Evolutionary conservation across 2,329 filamentous ascomycete genomes (phyloP), one percentile per base, ranked within the genome.

Genomic region (Fusarium compactum): DNA sequence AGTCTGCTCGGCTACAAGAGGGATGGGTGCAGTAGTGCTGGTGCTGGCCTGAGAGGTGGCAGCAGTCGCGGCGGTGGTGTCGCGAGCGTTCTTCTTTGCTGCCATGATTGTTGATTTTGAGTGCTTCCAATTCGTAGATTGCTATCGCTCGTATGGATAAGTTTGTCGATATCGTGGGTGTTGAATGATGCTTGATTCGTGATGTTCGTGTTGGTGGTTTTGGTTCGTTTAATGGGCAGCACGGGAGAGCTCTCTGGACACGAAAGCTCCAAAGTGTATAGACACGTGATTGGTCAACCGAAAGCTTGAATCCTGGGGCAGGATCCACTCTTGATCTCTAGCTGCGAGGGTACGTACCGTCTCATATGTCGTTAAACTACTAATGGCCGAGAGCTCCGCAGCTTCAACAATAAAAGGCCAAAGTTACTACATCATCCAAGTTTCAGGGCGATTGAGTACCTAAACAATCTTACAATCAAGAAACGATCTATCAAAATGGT

Each of bases 81-180:
- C 78, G 73, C 76, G 78, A 51, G 67, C 77, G 69, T 77, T 82
- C 71, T 83, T 85, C 80, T 87, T 89, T 46, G 85, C 83, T 51
- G 86, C 83, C 86, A 88, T 86, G 74, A 53, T 74, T 66, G 41
- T 27, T 38, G 44, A 48, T 57, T 43, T 38, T n/a, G 22, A n/a
- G 8, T 38, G 18, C 22, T 7, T 7, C 40, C 24, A 18, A 12
- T 57, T 24, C 20, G 24, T 29, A 20, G 11, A 18, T 53, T 27
- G 16, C 38, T 24, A 14, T 27, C n/a, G 32, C 27, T 52, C 14
- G n/a, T 15, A 45, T 27, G 30, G 30, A 38, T 38, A 22, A 29
- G 24, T 16, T 15, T 38, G 24, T 55, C 29, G 47, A 40, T 58
- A 25, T 54, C 41, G 59, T 30, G 46, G 41, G 38, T 52, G 34